Evolutionary conservation across 2,329 filamentous ascomycete species (phyloP).

Genomic region (Talaromyces sp.): DNA sequence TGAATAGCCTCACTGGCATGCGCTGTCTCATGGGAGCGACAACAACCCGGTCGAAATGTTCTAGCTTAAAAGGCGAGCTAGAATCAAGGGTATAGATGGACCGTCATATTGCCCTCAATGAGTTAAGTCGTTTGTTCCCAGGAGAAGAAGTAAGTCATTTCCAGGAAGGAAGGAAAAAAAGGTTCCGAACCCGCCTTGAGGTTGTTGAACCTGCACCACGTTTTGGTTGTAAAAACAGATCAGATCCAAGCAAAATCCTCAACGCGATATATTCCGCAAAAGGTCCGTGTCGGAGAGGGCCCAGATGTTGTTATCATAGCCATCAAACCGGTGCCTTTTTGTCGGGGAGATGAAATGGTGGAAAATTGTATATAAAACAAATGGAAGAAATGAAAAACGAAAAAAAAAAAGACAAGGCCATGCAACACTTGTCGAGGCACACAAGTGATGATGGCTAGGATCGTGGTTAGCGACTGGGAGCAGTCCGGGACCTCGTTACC

Average conservation of each 20-base stretch:
- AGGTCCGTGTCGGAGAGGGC: constrained; percentile 42
- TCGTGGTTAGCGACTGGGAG: constrained; percentile 15
- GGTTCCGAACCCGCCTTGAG: constrained; percentile 51
- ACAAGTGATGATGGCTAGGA: constrained; percentile 5
- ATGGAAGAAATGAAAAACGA: background rate
- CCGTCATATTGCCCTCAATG: background rate
- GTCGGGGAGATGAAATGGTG: constrained; percentile 11
- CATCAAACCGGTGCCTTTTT: constrained; percentile 28
- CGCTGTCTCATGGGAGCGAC: background rate
- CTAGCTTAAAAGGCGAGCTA: background rate
- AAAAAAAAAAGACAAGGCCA: background rate
- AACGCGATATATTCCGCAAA: constrained; percentile 45
- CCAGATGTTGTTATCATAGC: constrained; percentile 70
- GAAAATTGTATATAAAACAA: background rate
- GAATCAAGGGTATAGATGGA: background rate
- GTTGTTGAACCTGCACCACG: constrained; percentile 64
- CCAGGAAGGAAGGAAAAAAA: background rate
- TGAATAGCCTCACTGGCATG: background rate
- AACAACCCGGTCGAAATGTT: background rate
- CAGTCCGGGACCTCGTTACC: constrained; percentile 25
- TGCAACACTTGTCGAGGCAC: background rate
- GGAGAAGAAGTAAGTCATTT: background rate
- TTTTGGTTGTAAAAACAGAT: constrained; percentile 82
- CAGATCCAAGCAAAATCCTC: constrained; percentile 61
- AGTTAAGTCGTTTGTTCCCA: background rate